Conservation (phyloP, 2,329 filamentous ascomycete genomes). For the Diaporthe vaccinii region DNA sequence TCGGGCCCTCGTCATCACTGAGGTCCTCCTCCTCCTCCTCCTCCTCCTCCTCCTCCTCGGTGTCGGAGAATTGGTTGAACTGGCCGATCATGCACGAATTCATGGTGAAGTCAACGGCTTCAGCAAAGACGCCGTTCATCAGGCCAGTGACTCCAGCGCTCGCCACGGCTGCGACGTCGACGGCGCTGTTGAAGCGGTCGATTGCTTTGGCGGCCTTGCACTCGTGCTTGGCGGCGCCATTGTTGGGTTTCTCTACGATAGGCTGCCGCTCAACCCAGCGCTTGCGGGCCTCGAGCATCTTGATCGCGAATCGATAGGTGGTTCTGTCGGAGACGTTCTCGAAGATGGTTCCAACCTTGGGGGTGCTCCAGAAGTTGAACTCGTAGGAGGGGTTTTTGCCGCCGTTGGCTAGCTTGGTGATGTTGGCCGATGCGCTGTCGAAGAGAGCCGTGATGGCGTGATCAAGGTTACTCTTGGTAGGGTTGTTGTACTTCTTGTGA, state of each 20-base stretch:
- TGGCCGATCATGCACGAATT: neutral
- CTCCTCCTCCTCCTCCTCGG: neutral
- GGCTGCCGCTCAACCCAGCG: neutral
- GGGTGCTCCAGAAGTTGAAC: neutral
- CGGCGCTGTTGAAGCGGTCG: neutral
- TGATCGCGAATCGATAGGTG: neutral
- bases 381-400: neutral
- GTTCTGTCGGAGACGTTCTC: neutral
- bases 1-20: neutral
- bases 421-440: neutral
- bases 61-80: neutral
- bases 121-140: rapidly evolving
- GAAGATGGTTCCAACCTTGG: conserved; percentile 5
- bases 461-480: neutral
- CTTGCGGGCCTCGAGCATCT: conserved; percentile 1
- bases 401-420: neutral
- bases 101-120: neutral
- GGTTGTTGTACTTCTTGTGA: neutral
- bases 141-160: too few species aligned
- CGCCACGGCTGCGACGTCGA: neutral
- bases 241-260: neutral
- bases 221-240: neutral
- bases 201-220: neutral
- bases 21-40: neutral
- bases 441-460: neutral